Base-by-base conservation (phyloP, 2,329 filamentous ascomycete genomes). In the Ophiocordyceps camponoti-rufipedis region DNA sequence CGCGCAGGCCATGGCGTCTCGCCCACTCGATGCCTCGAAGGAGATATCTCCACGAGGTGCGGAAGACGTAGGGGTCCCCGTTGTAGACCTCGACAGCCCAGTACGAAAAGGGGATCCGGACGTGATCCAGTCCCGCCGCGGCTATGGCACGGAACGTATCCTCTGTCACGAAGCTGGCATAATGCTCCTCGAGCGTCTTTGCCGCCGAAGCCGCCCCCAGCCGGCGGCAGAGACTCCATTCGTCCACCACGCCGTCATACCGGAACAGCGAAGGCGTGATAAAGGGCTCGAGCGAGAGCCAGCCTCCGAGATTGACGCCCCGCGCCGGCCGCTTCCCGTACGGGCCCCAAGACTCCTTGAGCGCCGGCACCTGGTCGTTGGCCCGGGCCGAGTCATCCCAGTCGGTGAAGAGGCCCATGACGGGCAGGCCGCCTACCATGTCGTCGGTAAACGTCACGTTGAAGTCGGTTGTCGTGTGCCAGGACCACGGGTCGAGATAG, bases 31-130 rank as follows among this genome's bases (percentile, higher is more conserved):
- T 94, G 10, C 74, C 85, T 14, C 91, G 80, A 10, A 98, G 74
- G 2, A 98, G 78, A 57, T 98, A 98, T 12, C 91, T 75, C 89
- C 89, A 98, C 2, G 85, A 82, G 0, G 86, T 84, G 40, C 87
- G 80, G 48, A 83, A 76, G 1, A 98, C 71, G 57, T 94, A 98
- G 2, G 88, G 85, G 56, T 98, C 91, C 41, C 71, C 78, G 28
- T 85, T 79, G 60, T 94, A 95, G 0, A 80, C 82, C 47, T 79
- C 76, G 2, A 96, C 80, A 0, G 88, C 86, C 91, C 91, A 98
- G 68, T 98, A 98, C 10, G 82, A 85, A 60, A 82, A 96, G 0
- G 85, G 87, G 45, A 98, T 95, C 46, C 91, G 82, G n/a, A 98
- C 84, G 58, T 98, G 91, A 58, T 98, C 91, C 42, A 98, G 75